These are phyloP conservation scores for Trichoderma parareesei DNA, from an alignment of 495 filamentous ascomycete species.

Conservation along the genomic window DNA sequence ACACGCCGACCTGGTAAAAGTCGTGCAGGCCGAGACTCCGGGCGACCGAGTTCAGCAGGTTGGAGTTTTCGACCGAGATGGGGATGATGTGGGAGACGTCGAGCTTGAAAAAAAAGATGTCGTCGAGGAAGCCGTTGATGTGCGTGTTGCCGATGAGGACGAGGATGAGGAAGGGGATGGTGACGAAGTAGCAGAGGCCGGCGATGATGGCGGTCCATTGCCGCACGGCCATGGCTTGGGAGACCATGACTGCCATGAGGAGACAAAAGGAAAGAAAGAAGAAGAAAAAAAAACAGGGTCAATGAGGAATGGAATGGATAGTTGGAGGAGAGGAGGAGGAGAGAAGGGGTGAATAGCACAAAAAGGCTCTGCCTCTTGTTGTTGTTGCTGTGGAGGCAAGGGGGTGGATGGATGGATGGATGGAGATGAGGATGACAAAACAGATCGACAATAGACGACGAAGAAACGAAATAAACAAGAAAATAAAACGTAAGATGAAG, in stretches of 20 bases:
- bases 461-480: background rate
- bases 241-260: background rate
- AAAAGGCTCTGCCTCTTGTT: background rate
- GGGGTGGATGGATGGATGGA: background rate
- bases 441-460: background rate
- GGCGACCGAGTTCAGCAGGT: constrained; percentile 81
- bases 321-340: background rate
- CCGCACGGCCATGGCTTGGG: constrained; percentile 17
- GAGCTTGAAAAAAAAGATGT: constrained; percentile 76
- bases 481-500: background rate
- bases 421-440: too few relatives aligned
- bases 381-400: too few relatives aligned
- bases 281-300: too few relatives aligned
- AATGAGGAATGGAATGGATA: background rate
- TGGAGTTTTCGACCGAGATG: constrained; percentile 60
- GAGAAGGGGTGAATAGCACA: background rate
- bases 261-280: background rate
- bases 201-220: constrained; percentile 45
- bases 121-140: constrained; percentile 47
- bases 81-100: constrained; percentile 81
- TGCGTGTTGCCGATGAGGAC: constrained; percentile 64
- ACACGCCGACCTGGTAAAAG: constrained; percentile 88
- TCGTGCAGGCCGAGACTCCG: constrained; percentile 81
- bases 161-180: constrained; percentile 57
- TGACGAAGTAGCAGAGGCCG: constrained; percentile 60